These are phyloP conservation scores for Creolimax fragrantissima DNA, from an alignment of 78 protist species.

Conservation along the genomic window DNA sequence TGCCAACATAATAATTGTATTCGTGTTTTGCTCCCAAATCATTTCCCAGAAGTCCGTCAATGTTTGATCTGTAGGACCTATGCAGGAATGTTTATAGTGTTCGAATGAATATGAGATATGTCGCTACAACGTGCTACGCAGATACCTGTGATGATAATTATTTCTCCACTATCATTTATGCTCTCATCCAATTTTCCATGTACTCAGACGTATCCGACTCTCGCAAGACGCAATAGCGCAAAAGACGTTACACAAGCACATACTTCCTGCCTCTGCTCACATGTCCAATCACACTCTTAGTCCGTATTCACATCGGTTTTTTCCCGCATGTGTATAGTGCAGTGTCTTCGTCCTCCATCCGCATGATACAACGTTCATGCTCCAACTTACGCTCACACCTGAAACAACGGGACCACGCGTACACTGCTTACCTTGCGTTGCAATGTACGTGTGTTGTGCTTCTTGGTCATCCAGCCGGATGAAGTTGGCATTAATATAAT, in stretches of 20 bases:
- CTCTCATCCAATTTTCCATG: neutral
- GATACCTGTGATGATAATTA: neutral
- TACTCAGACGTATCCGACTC: neutral
- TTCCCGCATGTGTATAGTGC: too few species aligned
- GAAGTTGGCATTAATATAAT: conserved; percentile 49
- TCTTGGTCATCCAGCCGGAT: neutral
- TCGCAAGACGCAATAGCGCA: neutral
- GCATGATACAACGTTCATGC: neutral
- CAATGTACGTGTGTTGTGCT: neutral
- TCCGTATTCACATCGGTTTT: too few species aligned
- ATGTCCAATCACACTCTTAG: neutral
- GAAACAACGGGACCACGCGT: neutral
- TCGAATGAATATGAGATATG: neutral
- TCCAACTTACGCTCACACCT: neutral
- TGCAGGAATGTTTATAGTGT: conserved; percentile 3
- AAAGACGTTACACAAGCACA: neutral
- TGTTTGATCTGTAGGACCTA: conserved; percentile 35
- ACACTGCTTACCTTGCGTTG: neutral
- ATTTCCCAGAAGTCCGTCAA: conserved; percentile 58
- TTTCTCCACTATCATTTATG: neutral
- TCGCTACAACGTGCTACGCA: neutral
- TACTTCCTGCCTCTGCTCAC: too few species aligned
- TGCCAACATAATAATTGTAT: conserved; percentile 45
- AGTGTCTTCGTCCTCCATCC: too few species aligned
- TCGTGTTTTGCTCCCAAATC: conserved; percentile 40